A percentile compares a stretch with the other conserved stretches of the same genome.
These are phyloP conservation scores for Flaveria linearis DNA, from an alignment of 129 eudicot genomes.

Conservation along the genomic window DNA sequence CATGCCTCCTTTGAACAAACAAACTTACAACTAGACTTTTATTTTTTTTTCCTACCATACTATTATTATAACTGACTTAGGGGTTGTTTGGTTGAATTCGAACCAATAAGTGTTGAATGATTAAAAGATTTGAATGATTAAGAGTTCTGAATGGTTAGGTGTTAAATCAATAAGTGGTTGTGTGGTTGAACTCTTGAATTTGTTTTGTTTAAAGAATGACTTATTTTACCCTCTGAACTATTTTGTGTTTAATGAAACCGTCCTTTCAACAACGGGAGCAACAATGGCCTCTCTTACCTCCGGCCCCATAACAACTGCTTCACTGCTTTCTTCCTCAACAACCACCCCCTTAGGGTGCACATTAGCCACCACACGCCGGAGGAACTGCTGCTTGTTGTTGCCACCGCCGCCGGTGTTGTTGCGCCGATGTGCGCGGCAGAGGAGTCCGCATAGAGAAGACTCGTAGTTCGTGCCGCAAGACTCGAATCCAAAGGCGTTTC, in stretches of 20 bases:
- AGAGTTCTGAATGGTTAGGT: no score
- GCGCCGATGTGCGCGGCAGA: constrained; percentile 33
- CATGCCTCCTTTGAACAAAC: no score
- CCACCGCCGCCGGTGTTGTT: constrained; percentile 34
- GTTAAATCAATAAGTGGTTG: no score
- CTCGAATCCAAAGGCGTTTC: constrained; percentile 73
- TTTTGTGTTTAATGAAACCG: neutral
- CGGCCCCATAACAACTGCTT: constrained; percentile 16
- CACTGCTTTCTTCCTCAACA: constrained; percentile 13
- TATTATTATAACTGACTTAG: neutral
- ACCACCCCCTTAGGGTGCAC: neutral
- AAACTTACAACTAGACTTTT: no score
- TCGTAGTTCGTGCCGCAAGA: constrained; percentile 72
- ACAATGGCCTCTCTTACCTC: constrained; percentile 32
- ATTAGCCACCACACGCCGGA: neutral
- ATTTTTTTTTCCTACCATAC: neutral
- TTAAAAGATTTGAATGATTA: no score
- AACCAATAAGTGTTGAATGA: no score
- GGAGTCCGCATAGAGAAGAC: constrained; percentile 38
- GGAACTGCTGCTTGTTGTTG: constrained; percentile 9
- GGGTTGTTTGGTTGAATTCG: no score
- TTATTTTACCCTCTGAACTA: no score
- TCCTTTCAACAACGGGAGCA: constrained; percentile 3
- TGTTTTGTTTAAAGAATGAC: no score
- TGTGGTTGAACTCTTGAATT: no score